Evolutionary conservation across 331 rosid species (phyloP), one percentile per base, ranked within the genome.

Genomic region (Rosa hybrid): DNA sequence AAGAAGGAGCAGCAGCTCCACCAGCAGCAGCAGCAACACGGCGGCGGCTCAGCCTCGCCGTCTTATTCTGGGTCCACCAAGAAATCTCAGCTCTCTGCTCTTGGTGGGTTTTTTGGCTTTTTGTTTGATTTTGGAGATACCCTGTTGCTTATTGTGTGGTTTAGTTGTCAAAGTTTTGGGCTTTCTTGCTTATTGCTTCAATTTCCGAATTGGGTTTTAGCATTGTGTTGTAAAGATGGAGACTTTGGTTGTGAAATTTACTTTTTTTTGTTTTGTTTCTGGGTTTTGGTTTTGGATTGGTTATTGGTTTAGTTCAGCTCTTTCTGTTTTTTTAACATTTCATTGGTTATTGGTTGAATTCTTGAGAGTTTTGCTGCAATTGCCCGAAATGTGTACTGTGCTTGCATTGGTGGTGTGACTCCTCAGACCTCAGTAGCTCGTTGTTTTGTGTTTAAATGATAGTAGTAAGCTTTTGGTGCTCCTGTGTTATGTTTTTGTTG

Each of bases 11-110:
- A 78, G 9, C 41, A 74, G 30, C 30, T 27, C 30, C 30, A 27
- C 30, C 30, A 27, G 11, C 64, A 59, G 27, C 69, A 25, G 8
- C 68, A 63, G 41, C 68, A 62, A 12, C 68, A 27, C 41, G 41
- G 68, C 44, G 71, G 71, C 21, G 77, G 68, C 59, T 60, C 90
- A 68, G 77, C 81, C 71, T 85, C 94, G 30, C 85, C 93, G 78
- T 86, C 92, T 74, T 86, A 75, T 82, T 72, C 86, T 7, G 82
- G 56, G 21, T 27, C 90, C 56, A 75, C 91, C 30, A 94, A 90
- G 83, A 92, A 94, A 86, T 89, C 92, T 9, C 90, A 82, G 75
- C 83, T 90, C 42, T 77, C 71, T 64, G 65, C 88, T 82, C 64
- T 89, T 23, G 94, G 98, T 94, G 75, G 63, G 83, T 76, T 18